These are phyloP conservation scores for Hypoxylon sp. DNA, from an alignment of 2,329 filamentous ascomycete genomes.

Conservation along the genomic window DNA sequence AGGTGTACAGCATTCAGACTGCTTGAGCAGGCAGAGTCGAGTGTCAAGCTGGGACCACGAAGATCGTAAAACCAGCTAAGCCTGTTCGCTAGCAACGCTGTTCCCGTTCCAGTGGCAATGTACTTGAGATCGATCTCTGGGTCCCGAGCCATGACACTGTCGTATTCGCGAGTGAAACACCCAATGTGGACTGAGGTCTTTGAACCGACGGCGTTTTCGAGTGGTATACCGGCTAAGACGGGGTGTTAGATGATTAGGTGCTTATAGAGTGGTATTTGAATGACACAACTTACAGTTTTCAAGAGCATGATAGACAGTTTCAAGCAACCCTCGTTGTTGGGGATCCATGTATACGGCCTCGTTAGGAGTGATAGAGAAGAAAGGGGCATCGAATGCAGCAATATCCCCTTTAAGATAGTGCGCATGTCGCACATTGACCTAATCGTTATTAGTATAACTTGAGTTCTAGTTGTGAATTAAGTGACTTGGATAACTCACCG, in stretches of 20 bases:
- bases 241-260: too few species aligned
- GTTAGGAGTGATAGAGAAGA: conserved; percentile 25
- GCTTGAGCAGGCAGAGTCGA: conserved; percentile 31
- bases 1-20: conserved; percentile 9
- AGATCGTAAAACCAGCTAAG: conserved; percentile 49
- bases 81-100: conserved; percentile 45
- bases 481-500: too few species aligned
- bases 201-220: conserved; percentile 34
- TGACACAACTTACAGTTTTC: conserved; percentile 29
- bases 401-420: conserved; percentile 24
- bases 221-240: conserved; percentile 32
- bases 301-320: conserved; percentile 36
- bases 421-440: conserved; percentile 2
- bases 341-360: conserved; percentile 39
- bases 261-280: too few species aligned
- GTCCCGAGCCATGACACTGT: conserved; percentile 6
- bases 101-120: conserved; percentile 36
- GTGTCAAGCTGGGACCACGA: conserved; percentile 32
- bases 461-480: too few species aligned
- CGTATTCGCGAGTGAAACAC: conserved; percentile 18
- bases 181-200: conserved; percentile 22
- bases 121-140: conserved; percentile 29
- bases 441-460: too few species aligned
- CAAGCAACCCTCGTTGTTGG: conserved; percentile 30
- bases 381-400: conserved; percentile 20